Base-by-base conservation (phyloP, 768 basidiomycete genomes). In the Lentinula sp. region DNA sequence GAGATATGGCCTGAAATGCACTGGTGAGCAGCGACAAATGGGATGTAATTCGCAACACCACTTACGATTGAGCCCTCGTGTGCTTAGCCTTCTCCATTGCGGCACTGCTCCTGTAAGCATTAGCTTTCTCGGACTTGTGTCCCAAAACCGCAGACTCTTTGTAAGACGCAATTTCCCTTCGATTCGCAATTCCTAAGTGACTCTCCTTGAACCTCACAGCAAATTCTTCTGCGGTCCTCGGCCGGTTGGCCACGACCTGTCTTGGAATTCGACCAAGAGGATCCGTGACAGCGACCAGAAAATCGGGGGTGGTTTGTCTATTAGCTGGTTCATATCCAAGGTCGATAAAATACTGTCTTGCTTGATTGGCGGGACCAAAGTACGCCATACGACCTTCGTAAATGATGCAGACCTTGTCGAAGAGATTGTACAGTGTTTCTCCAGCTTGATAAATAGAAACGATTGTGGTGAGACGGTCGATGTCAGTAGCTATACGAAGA, bases 391-490 rank as follows among this genome's bases (percentile, higher is more conserved):
- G 75, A 3, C 90, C 88, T 61, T 87, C 87, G 72, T 87, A 83
- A 67, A 94, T 80, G 39, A 93, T 83, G 68, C 87, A 85, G 37
- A 93, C 79, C 69, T 91, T 90, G 78, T 90, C 87, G 66, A 90
- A 94, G 46, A 80, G 75, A 20, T 80, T 61, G 61, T 85, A 87
- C 0, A 88, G 69, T 2, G 77, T 77, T 69, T 93, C 90, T 55
- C 87, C 86, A 7, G 90, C 92, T 72, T 94, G 92, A 72, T 94
- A 93, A 41, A 95, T 83, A 0, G 90, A 87, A n/a, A 90, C 88
- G 61, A 94, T 81, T 0, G 87, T 91, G 0, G 87, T 75, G 16
- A 71, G 62, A n/a, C 73, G 68, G 59, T 76, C 76, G 3, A 80
- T 74, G 65, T 91, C 85, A 0, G 89, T 88, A 3, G 81, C 76